Evolutionary conservation across 768 basidiomycete genomes (phyloP).

Genomic region (Tulasnella sp.): DNA sequence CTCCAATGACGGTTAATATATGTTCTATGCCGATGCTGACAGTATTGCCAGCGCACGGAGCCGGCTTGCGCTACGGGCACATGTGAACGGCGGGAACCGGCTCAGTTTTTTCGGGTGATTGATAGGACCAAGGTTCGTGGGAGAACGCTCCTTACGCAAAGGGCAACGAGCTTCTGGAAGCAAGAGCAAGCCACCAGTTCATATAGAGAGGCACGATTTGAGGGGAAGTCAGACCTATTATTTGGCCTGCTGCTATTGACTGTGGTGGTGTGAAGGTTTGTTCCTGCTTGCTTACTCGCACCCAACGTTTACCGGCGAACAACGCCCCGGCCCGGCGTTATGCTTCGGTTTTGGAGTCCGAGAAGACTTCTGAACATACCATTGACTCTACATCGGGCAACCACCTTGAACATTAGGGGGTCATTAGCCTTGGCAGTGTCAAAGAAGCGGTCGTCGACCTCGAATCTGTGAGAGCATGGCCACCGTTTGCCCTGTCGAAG

Average conservation of each 20-base stretch:
- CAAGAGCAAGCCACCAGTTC: background rate
- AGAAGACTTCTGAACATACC: background rate
- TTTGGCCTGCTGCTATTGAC: background rate
- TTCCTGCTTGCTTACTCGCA: slow-evolving; percentile 6
- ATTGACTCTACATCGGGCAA: background rate
- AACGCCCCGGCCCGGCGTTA: background rate
- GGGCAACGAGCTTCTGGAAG: background rate
- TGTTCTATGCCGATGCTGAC: background rate
- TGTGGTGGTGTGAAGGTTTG: background rate
- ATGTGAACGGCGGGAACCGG: background rate
- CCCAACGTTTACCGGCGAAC: background rate
- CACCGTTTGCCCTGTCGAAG: background rate
- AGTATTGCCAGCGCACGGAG: background rate
- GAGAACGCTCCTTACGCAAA: background rate
- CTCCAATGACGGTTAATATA: slow-evolving; percentile 1
- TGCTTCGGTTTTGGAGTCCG: background rate
- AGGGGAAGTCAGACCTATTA: background rate
- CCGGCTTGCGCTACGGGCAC: background rate
- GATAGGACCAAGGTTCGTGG: background rate
- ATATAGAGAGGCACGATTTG: background rate
- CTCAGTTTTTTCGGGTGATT: background rate
- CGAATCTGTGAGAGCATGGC: background rate
- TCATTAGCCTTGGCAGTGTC: background rate
- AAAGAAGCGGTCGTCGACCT: background rate
- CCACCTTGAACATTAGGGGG: background rate